phyloP scores from a whole-genome alignment of 1,284 basidiomycete genomes.

The Gomphus bonarii region DNA sequence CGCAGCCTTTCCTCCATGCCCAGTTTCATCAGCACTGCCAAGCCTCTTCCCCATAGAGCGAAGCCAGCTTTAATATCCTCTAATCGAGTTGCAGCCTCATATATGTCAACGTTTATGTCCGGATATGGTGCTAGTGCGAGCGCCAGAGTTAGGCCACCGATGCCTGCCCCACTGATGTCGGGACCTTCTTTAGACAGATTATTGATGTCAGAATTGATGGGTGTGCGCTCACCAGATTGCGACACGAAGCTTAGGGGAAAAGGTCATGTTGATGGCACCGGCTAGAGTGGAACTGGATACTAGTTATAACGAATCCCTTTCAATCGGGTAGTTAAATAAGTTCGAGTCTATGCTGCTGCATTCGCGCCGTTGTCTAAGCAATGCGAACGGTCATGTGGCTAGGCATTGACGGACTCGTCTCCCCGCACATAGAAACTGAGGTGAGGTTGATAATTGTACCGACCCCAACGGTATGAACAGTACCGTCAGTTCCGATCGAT shows the following conservation, averaged over 20 bases:
- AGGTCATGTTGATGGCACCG: not conserved
- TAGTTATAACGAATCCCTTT: too few species aligned
- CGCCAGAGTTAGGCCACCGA: slow-evolving; percentile 29
- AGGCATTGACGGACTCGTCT: too few species aligned
- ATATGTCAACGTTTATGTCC: slow-evolving; percentile 28
- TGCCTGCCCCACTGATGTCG: slow-evolving; percentile 25
- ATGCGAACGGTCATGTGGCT: too few species aligned
- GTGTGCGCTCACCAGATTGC: not conserved
- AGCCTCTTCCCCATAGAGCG: slow-evolving; percentile 32
- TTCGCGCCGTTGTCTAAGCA: too few species aligned
- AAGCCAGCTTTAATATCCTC: slow-evolving; percentile 34
- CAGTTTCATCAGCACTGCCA: slow-evolving; percentile 29
- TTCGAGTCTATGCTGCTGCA: too few species aligned
- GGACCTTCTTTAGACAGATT: not conserved
- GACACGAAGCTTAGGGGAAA: not conserved
- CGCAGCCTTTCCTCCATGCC: slow-evolving; percentile 38
- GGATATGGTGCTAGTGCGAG: slow-evolving; percentile 24
- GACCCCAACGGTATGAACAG: too few species aligned
- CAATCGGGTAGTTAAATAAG: too few species aligned
- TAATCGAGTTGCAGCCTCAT: slow-evolving; percentile 28
- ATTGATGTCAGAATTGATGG: not conserved
- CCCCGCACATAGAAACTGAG: too few species aligned
- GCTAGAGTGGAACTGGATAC: too few species aligned
- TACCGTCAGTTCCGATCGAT: too few species aligned
- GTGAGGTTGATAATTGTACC: too few species aligned